Conservation (phyloP, 352 stramenopile genomes). For the Globisporangium perplexum region DNA sequence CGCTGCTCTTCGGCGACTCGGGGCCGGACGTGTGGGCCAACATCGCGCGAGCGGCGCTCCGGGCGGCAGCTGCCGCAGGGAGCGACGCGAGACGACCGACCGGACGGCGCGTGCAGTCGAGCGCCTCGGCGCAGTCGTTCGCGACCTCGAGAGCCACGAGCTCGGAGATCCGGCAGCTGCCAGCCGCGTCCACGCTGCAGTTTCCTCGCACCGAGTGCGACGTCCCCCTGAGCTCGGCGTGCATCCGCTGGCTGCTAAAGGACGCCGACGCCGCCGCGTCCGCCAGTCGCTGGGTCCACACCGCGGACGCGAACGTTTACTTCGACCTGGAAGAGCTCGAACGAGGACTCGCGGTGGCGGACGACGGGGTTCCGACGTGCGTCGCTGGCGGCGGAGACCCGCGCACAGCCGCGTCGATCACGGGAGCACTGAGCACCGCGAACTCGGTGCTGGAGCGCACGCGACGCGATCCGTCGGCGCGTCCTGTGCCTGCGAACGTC, state of each 20-base stretch:
- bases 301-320: conserved; percentile 28
- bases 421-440: background rate
- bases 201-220: conserved; percentile 28
- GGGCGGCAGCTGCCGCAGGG: background rate
- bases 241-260: conserved; percentile 27
- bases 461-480: background rate
- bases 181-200: conserved; percentile 15
- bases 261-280: background rate
- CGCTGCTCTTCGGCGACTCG: conserved; percentile 25
- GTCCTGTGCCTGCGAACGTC: background rate
- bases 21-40: conserved; percentile 18
- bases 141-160: background rate
- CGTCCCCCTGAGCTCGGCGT: conserved; percentile 25
- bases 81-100: conserved; percentile 13
- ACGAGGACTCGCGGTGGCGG: conserved; percentile 14
- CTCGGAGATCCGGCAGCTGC: conserved; percentile 23
- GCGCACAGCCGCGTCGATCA: conserved; percentile 1
- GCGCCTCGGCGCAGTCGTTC: background rate
- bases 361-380: conserved; percentile 3
- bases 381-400: conserved; percentile 9
- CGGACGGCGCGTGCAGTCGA: conserved; percentile 11
- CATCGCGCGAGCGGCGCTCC: conserved; percentile 6
- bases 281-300: background rate
- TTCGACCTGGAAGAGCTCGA: conserved; percentile 32
- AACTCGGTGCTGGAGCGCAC: conserved; percentile 2